phyloP scores from a whole-genome alignment of 78 protist genomes.

The Dictyostelium purpureum region DNA sequence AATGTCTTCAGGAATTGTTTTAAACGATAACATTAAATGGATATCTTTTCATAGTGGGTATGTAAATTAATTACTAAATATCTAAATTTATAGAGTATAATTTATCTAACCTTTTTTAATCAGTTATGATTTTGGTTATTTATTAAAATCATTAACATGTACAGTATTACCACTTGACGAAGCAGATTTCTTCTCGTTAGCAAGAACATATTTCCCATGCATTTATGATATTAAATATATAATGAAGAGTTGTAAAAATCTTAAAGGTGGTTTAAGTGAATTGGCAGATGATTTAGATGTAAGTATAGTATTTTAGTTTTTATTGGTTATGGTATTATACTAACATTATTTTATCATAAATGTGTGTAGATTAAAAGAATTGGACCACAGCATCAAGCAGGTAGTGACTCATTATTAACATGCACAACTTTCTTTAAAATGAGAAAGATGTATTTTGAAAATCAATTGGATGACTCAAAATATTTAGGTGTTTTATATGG shows the following conservation, averaged over 20 bases:
- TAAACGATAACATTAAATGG: conserved; percentile 88
- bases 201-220: conserved; percentile 91
- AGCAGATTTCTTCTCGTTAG: conserved; percentile 88
- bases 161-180: conserved; percentile 92
- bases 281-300: conserved; percentile 96
- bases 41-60: conserved; percentile 93
- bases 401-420: conserved; percentile 95
- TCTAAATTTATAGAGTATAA: neutral
- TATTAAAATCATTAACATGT: conserved; percentile 88
- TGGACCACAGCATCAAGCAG: conserved; percentile 99
- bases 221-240: conserved; percentile 97
- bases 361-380: conserved; percentile 85
- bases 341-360: too few species aligned
- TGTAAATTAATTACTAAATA: neutral
- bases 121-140: conserved; percentile 80
- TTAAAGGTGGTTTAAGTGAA: conserved; percentile 96
- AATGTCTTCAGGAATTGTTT: conserved; percentile 90
- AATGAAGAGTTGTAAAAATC: conserved; percentile 84
- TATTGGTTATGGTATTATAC: neutral
- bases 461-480: conserved; percentile 89
- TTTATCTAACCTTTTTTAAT: neutral
- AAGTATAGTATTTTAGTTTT: neutral
- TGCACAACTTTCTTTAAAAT: conserved; percentile 94
- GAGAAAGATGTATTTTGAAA: conserved; percentile 90
- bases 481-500: conserved; percentile 87